Base-by-base conservation (phyloP, 257 asterid species). In the Nicotiana noctiflora region DNA sequence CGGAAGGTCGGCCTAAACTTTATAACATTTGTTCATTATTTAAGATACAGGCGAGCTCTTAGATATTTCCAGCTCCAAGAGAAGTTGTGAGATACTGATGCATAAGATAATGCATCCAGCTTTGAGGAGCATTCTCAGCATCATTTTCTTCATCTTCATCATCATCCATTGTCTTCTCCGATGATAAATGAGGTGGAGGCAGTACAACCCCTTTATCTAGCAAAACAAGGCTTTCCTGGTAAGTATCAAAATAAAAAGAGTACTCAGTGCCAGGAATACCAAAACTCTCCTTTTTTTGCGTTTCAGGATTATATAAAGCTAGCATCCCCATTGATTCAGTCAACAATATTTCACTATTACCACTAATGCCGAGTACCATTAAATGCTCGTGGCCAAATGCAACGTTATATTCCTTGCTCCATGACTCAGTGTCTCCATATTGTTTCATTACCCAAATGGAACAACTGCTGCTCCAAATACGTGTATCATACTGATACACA, bases 401-500 rank as follows among this genome's bases (percentile, higher is more conserved):
- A 0, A 82, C 27, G 29, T 49, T 76, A 61, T 25, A 75, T 59
- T 57, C 23, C 10, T 81, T 84, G 15, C 40, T 77, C 84, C 82
- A 84, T 31, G 82, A 84, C 59, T 68, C 53, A 7, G 13, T 29
- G 7, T 27, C 80, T 9, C 82, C 84, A 32, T 84, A 84, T n/a
- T 81, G 65, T 9, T 76, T 63, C 84, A 84, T 81, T 34, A 81
- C 62, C 82, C 84, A 81, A 29, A 81, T 77, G 64, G 82, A 57
- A 56, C 80, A 84, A 14, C 46, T 40, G 6, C 23, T 18, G 40
- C 75, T 75, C 81, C 15, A 19, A 21, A 19, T n/a, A 21, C 53
- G 61, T 23, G 8, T 51, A 65, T 76, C 61, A 11, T 76, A 80
- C 14, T 57, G 84, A 77, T 56, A 17, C 7, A 66, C 67, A 81